Base-by-base conservation (phyloP, 148 eudicot species). In the Salicornia ramosissima region DNA sequence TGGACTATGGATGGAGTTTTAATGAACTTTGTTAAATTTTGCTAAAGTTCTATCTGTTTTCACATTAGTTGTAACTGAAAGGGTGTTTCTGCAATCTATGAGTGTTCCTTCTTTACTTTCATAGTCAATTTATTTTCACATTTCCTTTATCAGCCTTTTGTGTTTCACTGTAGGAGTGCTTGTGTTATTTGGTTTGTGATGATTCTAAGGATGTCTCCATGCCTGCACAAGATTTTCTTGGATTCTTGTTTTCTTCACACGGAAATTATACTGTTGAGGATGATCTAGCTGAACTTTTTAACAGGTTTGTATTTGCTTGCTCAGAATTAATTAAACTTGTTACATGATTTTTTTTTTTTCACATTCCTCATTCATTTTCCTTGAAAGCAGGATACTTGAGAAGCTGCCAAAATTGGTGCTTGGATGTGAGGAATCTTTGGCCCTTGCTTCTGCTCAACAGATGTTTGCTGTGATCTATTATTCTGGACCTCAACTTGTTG, bases 401-500 rank as follows among this genome's bases (percentile, higher is more conserved):
- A 90, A 88, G 73, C 90, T 93, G 57, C 98, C 98, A 21, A 85
- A 86, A 72, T 76, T 83, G 74, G 84, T 93, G 66, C 87, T 90
- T 79, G 90, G 96, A 65, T 83, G 86, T 75, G 98, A 88, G 63
- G 89, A 93, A 77, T 75, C 89, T 69, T 65, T 83, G 64, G 89
- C 89, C 21, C 50, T 92, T 71, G 86, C 96, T 67, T 86, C 84
- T 79, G 85, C 86, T 73, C 90, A 79, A 68, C 90, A 88, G 81
- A 81, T 93, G 73, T 92, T 90, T 61, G 96, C 85, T 54, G 77
- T 88, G 55, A 83, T 91, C 33, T 93, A 86, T 79, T 85, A 85
- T 80, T 86, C 92, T 55, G 98, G 98, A 63, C 98, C 98, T 66
- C 84, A 78, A 73, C 83, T 93, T 71, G 86, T 90, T 67, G 78